Evolutionary conservation across 257 asterid species (phyloP).

Genomic region (Cinchona pubescens): DNA sequence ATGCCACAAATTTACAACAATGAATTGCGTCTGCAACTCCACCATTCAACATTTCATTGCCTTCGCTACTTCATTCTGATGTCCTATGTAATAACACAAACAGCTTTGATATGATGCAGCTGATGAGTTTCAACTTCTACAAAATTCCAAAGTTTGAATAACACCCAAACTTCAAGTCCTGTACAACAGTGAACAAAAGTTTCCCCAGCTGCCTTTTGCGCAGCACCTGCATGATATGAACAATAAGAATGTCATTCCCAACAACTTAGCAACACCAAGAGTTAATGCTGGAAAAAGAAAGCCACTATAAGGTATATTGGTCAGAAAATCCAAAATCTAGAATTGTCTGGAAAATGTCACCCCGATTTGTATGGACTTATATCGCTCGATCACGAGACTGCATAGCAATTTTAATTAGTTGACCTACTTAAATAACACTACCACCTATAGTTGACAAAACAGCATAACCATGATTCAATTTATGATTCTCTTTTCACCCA

Average conservation of each 20-base stretch:
- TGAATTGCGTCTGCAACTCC: not conserved
- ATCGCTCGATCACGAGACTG: no score
- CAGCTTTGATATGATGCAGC: constrained; percentile 8
- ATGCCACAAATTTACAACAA: constrained; percentile 18
- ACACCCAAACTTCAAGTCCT: constrained; percentile 27
- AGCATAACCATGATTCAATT: not conserved
- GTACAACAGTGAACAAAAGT: constrained; percentile 26
- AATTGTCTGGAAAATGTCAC: not conserved
- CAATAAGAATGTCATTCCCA: not conserved
- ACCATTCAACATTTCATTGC: not conserved
- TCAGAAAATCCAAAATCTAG: not conserved
- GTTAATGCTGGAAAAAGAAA: not conserved
- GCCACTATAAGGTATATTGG: not conserved
- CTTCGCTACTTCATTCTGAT: constrained; percentile 4
- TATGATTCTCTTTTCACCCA: not conserved
- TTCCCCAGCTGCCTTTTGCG: constrained; percentile 1
- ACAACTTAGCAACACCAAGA: not conserved
- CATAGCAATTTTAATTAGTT: no score
- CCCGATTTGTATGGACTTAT: no score
- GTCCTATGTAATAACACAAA: not conserved
- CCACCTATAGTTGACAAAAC: not conserved
- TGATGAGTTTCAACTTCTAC: constrained; percentile 13
- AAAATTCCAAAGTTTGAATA: constrained; percentile 11
- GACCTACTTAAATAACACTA: not conserved
- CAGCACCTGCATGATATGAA: constrained; percentile 10